These are phyloP conservation scores for Cordyceps tenuipes DNA, from an alignment of 2,329 filamentous ascomycete genomes.

Conservation along the genomic window DNA sequence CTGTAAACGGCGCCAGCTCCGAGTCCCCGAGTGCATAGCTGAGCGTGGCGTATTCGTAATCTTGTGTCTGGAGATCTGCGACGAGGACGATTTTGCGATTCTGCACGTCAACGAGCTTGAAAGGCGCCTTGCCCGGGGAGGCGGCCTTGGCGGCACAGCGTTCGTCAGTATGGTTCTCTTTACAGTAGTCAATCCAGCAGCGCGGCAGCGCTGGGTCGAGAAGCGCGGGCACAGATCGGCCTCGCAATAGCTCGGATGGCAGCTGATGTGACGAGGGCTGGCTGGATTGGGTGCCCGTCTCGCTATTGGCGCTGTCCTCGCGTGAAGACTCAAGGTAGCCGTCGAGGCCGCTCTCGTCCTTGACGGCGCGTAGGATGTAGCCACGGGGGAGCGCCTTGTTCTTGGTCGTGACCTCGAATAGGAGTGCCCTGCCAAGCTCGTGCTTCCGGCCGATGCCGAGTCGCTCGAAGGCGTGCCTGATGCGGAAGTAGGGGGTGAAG, in stretches of 20 bases:
- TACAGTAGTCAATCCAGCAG: slow-evolving; percentile 29
- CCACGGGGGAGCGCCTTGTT: slow-evolving; percentile 29
- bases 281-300: neutral
- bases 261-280: neutral
- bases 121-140: slow-evolving; percentile 13
- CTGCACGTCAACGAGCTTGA: slow-evolving; percentile 27
- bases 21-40: slow-evolving; percentile 24
- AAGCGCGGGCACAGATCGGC: slow-evolving; percentile 24
- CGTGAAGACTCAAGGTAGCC: slow-evolving; percentile 16
- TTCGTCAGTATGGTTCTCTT: slow-evolving; percentile 20
- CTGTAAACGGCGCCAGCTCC: neutral
- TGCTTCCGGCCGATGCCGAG: slow-evolving; percentile 30
- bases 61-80: slow-evolving; percentile 19
- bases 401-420: slow-evolving; percentile 29
- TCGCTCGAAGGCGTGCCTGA: slow-evolving; percentile 30
- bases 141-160: slow-evolving; percentile 16
- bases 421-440: slow-evolving; percentile 25
- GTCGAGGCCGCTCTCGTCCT: slow-evolving; percentile 18
- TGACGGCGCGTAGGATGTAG: slow-evolving; percentile 25
- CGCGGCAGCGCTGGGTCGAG: slow-evolving; percentile 23
- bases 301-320: slow-evolving; percentile 5
- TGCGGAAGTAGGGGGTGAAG: slow-evolving; percentile 31
- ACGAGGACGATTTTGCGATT: slow-evolving; percentile 22
- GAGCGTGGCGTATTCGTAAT: slow-evolving; percentile 25
- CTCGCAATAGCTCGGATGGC: slow-evolving; percentile 17